Conservation (phyloP, 768 basidiomycete species). For the Plicaturopsis crispa region DNA sequence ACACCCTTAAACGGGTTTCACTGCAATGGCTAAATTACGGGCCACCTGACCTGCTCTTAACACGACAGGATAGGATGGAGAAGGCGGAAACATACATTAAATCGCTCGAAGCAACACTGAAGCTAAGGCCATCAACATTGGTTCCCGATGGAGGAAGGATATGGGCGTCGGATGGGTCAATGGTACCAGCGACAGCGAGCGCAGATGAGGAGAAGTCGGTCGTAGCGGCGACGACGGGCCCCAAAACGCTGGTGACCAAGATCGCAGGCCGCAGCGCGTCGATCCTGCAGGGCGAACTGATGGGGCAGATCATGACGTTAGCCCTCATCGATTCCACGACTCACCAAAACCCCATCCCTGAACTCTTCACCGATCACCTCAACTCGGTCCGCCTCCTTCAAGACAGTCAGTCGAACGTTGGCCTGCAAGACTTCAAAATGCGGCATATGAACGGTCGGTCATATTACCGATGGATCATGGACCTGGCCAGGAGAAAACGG, state of each 20-base stretch:
- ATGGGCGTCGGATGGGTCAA: conserved; percentile 20
- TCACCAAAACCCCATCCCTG: background rate
- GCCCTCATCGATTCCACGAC: too few relatives aligned
- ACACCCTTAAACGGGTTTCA: too few relatives aligned
- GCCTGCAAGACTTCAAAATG: too few relatives aligned
- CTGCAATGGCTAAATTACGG: too few relatives aligned
- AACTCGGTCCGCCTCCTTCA: conserved; percentile 15
- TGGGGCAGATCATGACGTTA: too few relatives aligned
- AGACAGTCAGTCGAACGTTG: conserved; percentile 8
- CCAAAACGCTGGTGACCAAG: conserved; percentile 7
- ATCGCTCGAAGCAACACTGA: too few relatives aligned
- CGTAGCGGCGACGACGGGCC: conserved; percentile 13
- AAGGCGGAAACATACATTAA: too few relatives aligned
- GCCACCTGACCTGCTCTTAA: too few relatives aligned
- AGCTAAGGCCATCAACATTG: too few relatives aligned
- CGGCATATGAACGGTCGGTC: conserved; percentile 15
- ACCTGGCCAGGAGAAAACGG: background rate
- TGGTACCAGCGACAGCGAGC: conserved; percentile 13
- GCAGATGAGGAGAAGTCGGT: conserved; percentile 13
- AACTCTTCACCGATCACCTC: conserved; percentile 16
- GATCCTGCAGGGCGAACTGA: too few relatives aligned
- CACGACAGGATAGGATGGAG: too few relatives aligned
- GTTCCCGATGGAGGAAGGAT: too few relatives aligned
- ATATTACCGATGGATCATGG: conserved; percentile 17
- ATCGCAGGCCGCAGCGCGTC: conserved; percentile 10